These are phyloP conservation scores for Cercospora janseana DNA, from an alignment of 2,329 filamentous ascomycete genomes.

Conservation along the genomic window DNA sequence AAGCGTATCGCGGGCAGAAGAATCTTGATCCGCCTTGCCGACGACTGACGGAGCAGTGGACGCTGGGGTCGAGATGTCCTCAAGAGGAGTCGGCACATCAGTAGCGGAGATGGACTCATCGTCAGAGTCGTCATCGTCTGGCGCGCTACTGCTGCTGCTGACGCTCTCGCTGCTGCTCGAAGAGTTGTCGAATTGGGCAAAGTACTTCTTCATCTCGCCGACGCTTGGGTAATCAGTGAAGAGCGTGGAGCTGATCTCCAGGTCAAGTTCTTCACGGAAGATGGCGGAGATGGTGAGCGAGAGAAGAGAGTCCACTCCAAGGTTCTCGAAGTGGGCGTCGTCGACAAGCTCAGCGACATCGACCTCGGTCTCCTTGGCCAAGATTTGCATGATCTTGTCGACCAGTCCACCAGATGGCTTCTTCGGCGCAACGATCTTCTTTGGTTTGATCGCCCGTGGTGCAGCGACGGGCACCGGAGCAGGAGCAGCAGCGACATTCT, in stretches of 20 bases:
- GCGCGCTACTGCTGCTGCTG: slow-evolving; percentile 36
- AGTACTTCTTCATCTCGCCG: slow-evolving; percentile 59
- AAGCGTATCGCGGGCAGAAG: slow-evolving; percentile 36
- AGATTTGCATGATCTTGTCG: slow-evolving; percentile 61
- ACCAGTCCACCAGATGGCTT: slow-evolving; percentile 51
- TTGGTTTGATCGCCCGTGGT: slow-evolving; percentile 50
- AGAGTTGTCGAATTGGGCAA: slow-evolving; percentile 46
- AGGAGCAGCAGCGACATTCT: slow-evolving; percentile 33
- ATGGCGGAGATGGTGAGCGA: slow-evolving; percentile 61
- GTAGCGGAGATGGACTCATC: slow-evolving; percentile 45
- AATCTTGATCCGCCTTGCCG: slow-evolving; percentile 42
- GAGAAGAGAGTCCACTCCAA: slow-evolving; percentile 61
- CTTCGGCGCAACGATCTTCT: slow-evolving; percentile 51
- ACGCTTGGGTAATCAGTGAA: slow-evolving; percentile 62
- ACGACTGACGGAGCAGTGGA: slow-evolving; percentile 48
- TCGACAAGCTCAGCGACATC: slow-evolving; percentile 59
- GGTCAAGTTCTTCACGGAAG: slow-evolving; percentile 60
- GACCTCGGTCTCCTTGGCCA: slow-evolving; percentile 64
- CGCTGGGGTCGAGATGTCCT: slow-evolving; percentile 48
- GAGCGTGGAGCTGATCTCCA: slow-evolving; percentile 58
- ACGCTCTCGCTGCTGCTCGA: slow-evolving; percentile 27
- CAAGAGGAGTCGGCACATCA: slow-evolving; percentile 45
- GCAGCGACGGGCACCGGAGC: slow-evolving; percentile 28
- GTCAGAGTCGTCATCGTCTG: slow-evolving; percentile 39
- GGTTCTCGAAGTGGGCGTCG: slow-evolving; percentile 60